Conservation (phyloP, 805 yeast species). For the Cyberlindnera americana region DNA sequence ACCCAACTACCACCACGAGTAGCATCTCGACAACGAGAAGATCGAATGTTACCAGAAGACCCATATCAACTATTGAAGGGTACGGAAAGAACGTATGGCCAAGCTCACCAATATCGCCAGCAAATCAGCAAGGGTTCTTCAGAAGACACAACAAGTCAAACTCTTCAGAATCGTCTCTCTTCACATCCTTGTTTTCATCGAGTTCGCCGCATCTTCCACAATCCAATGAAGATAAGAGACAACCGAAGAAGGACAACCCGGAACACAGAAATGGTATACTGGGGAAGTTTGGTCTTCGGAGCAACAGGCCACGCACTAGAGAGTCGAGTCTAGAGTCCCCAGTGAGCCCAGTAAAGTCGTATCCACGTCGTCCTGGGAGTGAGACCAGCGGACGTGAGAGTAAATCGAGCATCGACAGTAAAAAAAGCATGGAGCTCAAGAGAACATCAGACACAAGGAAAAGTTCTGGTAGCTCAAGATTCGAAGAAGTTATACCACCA, state of each 20-base stretch:
- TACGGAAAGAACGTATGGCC: slow-evolving; percentile 25
- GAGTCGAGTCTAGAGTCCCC: slow-evolving; percentile 18
- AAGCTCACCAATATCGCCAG: slow-evolving; percentile 35
- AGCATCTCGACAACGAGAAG: slow-evolving; percentile 3
- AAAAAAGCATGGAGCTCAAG: slow-evolving; percentile 7
- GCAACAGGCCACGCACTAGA: slow-evolving; percentile 15
- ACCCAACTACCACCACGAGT: neutral
- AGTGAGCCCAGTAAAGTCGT: slow-evolving; percentile 15
- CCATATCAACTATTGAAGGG: slow-evolving; percentile 36
- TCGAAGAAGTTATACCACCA: slow-evolving; percentile 13
- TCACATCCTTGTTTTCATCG: slow-evolving; percentile 37
- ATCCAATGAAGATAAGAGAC: slow-evolving; percentile 19
- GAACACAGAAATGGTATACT: slow-evolving; percentile 21
- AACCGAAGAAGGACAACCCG: slow-evolving; percentile 2
- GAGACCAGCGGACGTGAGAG: slow-evolving; percentile 6
- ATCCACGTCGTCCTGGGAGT: slow-evolving; percentile 3
- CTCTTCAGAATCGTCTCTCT: slow-evolving; percentile 51
- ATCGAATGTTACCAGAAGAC: slow-evolving; percentile 24
- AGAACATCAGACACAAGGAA: slow-evolving; percentile 3
- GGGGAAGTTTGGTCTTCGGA: slow-evolving; percentile 23
- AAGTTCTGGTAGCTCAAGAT: slow-evolving; percentile 7
- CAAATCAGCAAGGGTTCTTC: slow-evolving; percentile 44
- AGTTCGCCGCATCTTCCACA: slow-evolving; percentile 28
- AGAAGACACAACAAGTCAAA: slow-evolving; percentile 62
- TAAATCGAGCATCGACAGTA: slow-evolving; percentile 11